A percentile compares a stretch with the other conserved stretches of the same genome.
Conservation (phyloP, 352 stramenopile genomes). For the Phytophthora tubulina region DNA sequence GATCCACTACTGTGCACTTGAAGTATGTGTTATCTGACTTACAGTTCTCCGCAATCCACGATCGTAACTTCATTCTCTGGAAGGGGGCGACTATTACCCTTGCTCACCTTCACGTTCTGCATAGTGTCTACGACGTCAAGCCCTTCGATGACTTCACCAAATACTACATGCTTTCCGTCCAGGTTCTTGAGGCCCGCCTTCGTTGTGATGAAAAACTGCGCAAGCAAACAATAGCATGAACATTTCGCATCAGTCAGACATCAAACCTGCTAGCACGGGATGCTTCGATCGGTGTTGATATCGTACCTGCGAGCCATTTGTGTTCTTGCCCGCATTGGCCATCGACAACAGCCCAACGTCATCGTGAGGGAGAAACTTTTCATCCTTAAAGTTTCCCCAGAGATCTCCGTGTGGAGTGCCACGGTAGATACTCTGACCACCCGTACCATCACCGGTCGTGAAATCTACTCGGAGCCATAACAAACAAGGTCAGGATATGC, state of each 20-base stretch:
- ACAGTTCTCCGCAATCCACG: conserved; percentile 72
- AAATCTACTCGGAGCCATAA: conserved; percentile 49
- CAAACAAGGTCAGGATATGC: conserved; percentile 11
- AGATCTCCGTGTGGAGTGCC: conserved; percentile 67
- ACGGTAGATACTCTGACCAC: conserved; percentile 84
- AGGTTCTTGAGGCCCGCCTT: conserved; percentile 69
- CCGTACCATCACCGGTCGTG: conserved; percentile 75
- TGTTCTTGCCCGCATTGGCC: conserved; percentile 82
- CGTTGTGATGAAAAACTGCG: conserved; percentile 85
- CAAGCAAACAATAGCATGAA: conserved; percentile 1
- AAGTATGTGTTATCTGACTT: conserved; percentile 10
- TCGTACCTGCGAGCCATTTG: conserved; percentile 76
- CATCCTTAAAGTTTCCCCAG: conserved; percentile 89
- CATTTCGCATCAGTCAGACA: background rate
- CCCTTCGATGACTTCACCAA: conserved; percentile 93
- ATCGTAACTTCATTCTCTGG: conserved; percentile 69
- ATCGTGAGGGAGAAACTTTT: conserved; percentile 77
- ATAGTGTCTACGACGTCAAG: conserved; percentile 79
- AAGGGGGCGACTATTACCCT: conserved; percentile 59
- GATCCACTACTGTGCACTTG: background rate
- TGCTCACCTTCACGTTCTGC: conserved; percentile 68
- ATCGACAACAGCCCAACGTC: conserved; percentile 86
- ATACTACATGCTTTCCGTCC: conserved; percentile 97
- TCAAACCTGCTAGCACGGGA: background rate
- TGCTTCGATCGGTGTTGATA: background rate